Conservation (phyloP, 1,139 yeast species). For the Hemisphaericaspora subhashii region DNA sequence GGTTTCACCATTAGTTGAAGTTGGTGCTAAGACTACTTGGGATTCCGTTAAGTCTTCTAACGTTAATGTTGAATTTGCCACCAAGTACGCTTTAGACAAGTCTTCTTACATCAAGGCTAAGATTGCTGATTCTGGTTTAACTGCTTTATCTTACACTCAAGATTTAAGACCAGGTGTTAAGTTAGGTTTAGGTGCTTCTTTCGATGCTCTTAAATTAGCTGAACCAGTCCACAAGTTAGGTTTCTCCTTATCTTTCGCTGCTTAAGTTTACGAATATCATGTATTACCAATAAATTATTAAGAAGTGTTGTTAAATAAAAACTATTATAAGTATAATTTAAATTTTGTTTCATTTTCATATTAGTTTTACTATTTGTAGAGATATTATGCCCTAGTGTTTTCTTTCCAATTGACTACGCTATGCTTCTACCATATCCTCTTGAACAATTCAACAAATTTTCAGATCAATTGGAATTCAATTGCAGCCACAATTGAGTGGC, state of each 20-base stretch:
- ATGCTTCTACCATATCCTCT: no score
- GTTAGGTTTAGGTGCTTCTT: conserved; percentile 95
- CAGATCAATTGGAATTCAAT: not conserved
- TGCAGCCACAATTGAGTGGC: not conserved
- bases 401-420: no score
- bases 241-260: conserved; percentile 87
- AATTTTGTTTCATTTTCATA: not conserved
- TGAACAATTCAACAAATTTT: no score
- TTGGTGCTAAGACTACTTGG: conserved; percentile 97
- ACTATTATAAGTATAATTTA: not conserved
- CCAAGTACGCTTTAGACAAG: conserved; percentile 88
- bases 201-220: conserved; percentile 92
- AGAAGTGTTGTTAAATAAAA: not conserved
- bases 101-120: conserved; percentile 93
- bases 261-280: conserved; percentile 40
- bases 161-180: conserved; percentile 95
- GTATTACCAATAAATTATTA: no score
- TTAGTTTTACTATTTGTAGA: not conserved
- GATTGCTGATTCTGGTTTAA: conserved; percentile 94
- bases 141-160: conserved; percentile 94
- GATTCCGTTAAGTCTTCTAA: conserved; percentile 75
- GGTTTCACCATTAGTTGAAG: conserved; percentile 88
- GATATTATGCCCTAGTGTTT: no score
- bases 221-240: conserved; percentile 99
- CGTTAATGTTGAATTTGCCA: conserved; percentile 86